Conservation (phyloP, 129 eudicot genomes). For the Kitagawia praeruptora region DNA sequence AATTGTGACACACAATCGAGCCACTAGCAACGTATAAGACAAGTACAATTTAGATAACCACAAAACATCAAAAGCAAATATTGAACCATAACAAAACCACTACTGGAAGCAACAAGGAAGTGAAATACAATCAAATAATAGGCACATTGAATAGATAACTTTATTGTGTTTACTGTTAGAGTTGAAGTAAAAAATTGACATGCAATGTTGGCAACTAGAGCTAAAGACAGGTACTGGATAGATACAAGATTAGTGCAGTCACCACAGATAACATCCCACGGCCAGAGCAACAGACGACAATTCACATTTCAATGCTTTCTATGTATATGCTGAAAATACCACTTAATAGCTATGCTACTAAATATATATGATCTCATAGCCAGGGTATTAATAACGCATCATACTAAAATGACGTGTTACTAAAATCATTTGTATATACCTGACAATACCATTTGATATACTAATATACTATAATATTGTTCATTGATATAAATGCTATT, state of each 20-base stretch:
- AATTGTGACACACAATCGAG: constrained; percentile 90
- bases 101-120: neutral
- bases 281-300: neutral
- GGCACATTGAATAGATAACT: neutral
- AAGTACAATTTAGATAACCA: neutral
- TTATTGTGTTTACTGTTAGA: neutral
- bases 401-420: neutral
- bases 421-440: neutral
- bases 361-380: neutral
- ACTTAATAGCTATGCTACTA: neutral
- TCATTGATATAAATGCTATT: neutral
- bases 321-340: neutral
- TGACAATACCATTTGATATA: no score
- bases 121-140: neutral
- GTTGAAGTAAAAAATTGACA: neutral
- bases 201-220: neutral
- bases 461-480: neutral
- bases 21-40: constrained; percentile 52
- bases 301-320: neutral
- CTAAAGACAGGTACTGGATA: neutral
- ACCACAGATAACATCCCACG: neutral
- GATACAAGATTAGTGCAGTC: neutral
- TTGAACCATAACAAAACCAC: constrained; percentile 3
- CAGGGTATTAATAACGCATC: neutral
- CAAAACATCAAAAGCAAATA: neutral